A percentile compares a stretch with the other conserved stretches of the same genome.
Conservation (phyloP, 1,284 basidiomycete genomes). For the Ceratobasidium sp. region DNA sequence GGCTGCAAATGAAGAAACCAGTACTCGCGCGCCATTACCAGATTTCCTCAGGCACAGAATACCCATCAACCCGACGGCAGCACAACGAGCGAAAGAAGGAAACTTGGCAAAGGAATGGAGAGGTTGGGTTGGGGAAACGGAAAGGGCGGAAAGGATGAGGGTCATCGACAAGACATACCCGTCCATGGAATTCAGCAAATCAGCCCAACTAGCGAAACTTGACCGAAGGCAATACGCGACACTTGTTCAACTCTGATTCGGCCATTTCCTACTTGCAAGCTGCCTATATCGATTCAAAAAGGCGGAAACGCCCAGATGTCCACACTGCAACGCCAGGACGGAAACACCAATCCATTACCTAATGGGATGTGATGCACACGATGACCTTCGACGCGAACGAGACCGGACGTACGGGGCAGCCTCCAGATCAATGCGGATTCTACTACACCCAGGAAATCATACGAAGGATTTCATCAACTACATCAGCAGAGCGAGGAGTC, state of each 20-base stretch:
- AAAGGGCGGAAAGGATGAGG: not conserved
- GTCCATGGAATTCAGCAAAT: not conserved
- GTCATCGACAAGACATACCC: not conserved
- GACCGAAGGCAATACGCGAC: not conserved
- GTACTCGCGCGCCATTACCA: conserved; percentile 21
- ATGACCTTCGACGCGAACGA: not conserved
- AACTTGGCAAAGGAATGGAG: not conserved
- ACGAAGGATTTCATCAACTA: no score
- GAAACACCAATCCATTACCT: not conserved
- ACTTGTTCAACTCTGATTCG: not conserved
- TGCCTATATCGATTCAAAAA: not conserved
- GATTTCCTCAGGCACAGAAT: conserved; percentile 33
- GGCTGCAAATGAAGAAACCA: conserved; percentile 19
- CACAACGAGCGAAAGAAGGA: not conserved
- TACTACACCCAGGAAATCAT: no score
- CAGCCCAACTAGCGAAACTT: conserved; percentile 1
- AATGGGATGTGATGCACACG: not conserved
- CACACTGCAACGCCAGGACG: not conserved
- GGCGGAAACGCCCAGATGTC: not conserved
- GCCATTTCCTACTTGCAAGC: not conserved
- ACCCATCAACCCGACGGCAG: not conserved
- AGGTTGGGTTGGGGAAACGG: not conserved
- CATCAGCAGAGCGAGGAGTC: no score
- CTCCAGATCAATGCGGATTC: no score
- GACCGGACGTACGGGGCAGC: not conserved